Conservation (phyloP, 495 filamentous ascomycete species). For the Immersiella caudata region DNA sequence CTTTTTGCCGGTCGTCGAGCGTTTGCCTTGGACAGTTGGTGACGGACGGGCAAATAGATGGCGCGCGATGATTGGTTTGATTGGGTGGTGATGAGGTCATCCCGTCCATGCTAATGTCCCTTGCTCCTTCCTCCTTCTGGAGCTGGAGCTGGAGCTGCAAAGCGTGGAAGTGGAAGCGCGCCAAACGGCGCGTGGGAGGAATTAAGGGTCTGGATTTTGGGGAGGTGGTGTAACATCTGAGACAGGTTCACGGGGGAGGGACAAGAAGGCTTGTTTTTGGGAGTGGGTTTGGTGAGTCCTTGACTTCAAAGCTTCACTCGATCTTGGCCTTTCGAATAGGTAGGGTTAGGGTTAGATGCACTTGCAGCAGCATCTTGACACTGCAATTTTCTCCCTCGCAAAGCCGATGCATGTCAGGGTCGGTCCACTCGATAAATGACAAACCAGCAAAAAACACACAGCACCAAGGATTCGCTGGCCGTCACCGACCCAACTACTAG, state of each 20-base stretch:
- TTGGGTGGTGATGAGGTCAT: slow-evolving; percentile 20
- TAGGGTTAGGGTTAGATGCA: neutral
- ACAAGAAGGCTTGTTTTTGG: neutral
- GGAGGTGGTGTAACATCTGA: neutral
- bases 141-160: neutral
- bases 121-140: neutral
- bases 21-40: slow-evolving; percentile 18
- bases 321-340: neutral
- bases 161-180: too few species aligned
- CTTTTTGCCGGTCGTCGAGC: slow-evolving; percentile 9
- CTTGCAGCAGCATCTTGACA: too few species aligned
- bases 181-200: neutral
- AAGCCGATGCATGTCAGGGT: too few species aligned
- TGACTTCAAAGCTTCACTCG: neutral
- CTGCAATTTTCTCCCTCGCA: too few species aligned
- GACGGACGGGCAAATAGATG: neutral
- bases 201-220: neutral
- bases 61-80: slow-evolving; percentile 15
- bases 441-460: neutral
- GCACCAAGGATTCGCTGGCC: slow-evolving; percentile 10
- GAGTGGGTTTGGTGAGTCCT: neutral
- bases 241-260: neutral
- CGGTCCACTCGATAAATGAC: too few species aligned
- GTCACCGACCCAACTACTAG: slow-evolving; percentile 54
- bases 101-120: neutral